phyloP scores from a whole-genome alignment of 2,329 filamentous ascomycete genomes.

The Aspergillus fischeri region DNA sequence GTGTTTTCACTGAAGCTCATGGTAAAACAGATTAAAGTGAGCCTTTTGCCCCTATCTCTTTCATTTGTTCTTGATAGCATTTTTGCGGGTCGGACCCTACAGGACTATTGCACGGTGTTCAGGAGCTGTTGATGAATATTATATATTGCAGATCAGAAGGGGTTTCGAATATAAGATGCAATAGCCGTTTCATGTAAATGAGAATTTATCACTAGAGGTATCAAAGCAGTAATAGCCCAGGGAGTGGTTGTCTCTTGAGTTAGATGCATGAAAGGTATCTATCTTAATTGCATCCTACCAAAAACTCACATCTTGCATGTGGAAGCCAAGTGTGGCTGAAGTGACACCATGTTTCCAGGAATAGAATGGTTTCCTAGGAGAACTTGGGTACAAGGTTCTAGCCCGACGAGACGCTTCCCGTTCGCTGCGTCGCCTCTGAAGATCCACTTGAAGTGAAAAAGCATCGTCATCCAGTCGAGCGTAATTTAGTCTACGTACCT shows the following conservation, averaged over 20 bases:
- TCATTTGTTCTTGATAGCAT: slow-evolving; percentile 7
- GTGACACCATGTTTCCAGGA: background rate
- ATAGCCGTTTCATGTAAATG: background rate
- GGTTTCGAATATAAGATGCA: background rate
- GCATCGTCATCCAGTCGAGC: background rate
- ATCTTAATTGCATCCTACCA: background rate
- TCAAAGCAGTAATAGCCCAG: no score
- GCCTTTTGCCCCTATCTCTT: background rate
- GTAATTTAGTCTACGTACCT: background rate
- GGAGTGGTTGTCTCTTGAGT: no score
- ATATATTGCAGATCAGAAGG: background rate
- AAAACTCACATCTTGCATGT: no score
- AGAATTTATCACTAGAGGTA: no score
- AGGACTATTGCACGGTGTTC: slow-evolving; percentile 40
- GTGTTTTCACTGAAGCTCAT: background rate
- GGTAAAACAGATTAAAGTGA: background rate
- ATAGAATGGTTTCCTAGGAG: background rate
- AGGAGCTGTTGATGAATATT: slow-evolving; percentile 6
- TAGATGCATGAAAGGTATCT: no score
- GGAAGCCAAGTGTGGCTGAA: slow-evolving; percentile 1
- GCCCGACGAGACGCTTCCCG: background rate
- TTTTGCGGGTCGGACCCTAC: background rate
- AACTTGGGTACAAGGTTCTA: background rate
- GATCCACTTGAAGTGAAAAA: background rate
- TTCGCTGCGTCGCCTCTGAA: background rate